These are phyloP conservation scores for Rosa hybrid DNA, from an alignment of 331 rosid genomes.

Conservation along the genomic window DNA sequence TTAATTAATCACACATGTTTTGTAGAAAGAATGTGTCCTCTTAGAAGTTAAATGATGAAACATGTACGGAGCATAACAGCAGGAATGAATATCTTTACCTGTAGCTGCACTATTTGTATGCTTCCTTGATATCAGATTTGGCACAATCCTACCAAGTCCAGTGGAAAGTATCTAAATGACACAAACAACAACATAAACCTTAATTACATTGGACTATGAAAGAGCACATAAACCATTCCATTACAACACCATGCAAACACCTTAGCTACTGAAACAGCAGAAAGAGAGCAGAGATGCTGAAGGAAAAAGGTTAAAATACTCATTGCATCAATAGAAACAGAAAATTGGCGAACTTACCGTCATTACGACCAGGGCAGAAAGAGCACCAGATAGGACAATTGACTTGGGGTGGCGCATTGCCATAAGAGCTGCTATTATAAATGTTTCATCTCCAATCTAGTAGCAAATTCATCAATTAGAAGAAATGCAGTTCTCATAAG, in stretches of 20 bases:
- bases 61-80: background rate
- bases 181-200: slow-evolving; percentile 34
- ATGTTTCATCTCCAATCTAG: slow-evolving; percentile 99
- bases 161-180: slow-evolving; percentile 88
- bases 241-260: slow-evolving; percentile 16
- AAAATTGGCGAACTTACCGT: slow-evolving; percentile 51
- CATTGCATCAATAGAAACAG: background rate
- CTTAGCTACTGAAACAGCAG: slow-evolving; percentile 22
- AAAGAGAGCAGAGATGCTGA: background rate
- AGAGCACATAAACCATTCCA: background rate
- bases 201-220: slow-evolving; percentile 25
- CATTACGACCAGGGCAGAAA: slow-evolving; percentile 85
- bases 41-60: background rate
- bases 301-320: background rate
- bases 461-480: slow-evolving; percentile 33
- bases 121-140: slow-evolving; percentile 96
- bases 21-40: background rate
- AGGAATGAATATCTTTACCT: slow-evolving; percentile 37
- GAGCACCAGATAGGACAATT: slow-evolving; percentile 93
- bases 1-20: background rate
- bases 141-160: slow-evolving; percentile 96
- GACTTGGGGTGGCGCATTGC: slow-evolving; percentile 99
- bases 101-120: slow-evolving; percentile 99
- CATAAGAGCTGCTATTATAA: slow-evolving; percentile 98
- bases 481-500: background rate